These are phyloP conservation scores for Phytophthora hybrid DNA, from an alignment of 352 stramenopile species.

Conservation along the genomic window DNA sequence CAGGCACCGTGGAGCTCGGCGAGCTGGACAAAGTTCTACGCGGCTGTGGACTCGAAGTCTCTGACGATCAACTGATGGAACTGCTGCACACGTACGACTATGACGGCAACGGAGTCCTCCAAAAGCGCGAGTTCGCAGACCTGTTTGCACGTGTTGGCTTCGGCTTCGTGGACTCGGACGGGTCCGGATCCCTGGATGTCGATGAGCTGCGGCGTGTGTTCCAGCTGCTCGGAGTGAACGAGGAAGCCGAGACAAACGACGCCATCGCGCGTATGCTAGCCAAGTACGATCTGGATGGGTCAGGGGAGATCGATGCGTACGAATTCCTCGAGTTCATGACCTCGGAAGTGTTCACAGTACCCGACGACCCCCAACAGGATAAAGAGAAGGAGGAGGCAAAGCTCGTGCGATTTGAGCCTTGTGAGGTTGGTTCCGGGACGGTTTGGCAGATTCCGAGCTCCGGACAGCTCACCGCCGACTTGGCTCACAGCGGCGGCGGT, in stretches of 20 bases:
- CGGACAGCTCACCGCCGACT: constrained; percentile 49
- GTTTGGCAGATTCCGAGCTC: constrained; percentile 53
- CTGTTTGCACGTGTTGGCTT: constrained; percentile 69
- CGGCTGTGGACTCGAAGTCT: constrained; percentile 47
- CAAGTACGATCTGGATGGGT: constrained; percentile 73
- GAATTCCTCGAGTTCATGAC: constrained; percentile 86
- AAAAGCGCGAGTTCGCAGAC: constrained; percentile 61
- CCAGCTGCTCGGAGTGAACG: constrained; percentile 55
- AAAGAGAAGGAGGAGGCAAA: constrained; percentile 5
- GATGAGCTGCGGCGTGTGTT: constrained; percentile 63
- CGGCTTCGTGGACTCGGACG: constrained; percentile 64
- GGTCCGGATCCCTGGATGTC: constrained; percentile 59
- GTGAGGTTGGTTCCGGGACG: constrained; percentile 33
- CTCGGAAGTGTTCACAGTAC: constrained; percentile 44
- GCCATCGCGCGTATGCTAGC: constrained; percentile 50
- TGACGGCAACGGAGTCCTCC: constrained; percentile 51
- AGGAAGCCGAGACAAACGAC: constrained; percentile 51
- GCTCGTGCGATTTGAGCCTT: constrained; percentile 18
- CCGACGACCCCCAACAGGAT: constrained; percentile 5
- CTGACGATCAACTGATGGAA: constrained; percentile 36
- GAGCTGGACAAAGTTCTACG: constrained; percentile 50
- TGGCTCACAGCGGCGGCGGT: constrained; percentile 30
- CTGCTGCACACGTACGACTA: constrained; percentile 68
- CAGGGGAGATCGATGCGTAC: constrained; percentile 72
- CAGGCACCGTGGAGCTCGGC: constrained; percentile 49